Conservation (phyloP, 2,329 filamentous ascomycete genomes). For the Ceratocystis cubensis region DNA sequence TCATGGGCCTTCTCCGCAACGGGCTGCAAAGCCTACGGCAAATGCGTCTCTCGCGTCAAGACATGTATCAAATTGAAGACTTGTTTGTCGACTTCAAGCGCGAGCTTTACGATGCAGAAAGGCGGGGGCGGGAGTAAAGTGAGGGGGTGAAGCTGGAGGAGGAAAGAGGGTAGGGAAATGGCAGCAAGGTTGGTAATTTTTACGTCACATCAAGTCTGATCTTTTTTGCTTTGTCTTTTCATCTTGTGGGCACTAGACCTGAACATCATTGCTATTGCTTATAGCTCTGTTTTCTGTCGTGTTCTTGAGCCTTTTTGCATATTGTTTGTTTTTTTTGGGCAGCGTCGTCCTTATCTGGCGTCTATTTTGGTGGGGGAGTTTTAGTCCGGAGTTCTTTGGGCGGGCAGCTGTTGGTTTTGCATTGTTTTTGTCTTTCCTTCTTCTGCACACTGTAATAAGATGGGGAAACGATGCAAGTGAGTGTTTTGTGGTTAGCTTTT, state of each 20-base stretch:
- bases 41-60: constrained; percentile 48
- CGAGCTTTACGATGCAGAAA: constrained; percentile 58
- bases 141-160: background rate
- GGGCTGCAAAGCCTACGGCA: constrained; percentile 45
- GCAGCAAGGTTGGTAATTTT: background rate
- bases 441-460: too few species aligned
- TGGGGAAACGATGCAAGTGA: too few species aligned
- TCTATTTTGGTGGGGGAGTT: too few species aligned
- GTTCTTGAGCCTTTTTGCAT: too few species aligned
- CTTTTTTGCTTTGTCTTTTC: background rate
- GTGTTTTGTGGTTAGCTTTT: too few species aligned
- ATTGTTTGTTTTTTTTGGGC: too few species aligned
- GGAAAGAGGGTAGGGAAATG: background rate
- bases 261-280: too few species aligned
- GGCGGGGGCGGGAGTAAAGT: constrained; percentile 37
- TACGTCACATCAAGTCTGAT: background rate
- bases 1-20: constrained; percentile 28
- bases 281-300: too few species aligned
- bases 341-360: too few species aligned
- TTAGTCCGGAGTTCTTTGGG: too few species aligned
- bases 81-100: constrained; percentile 66
- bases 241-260: background rate
- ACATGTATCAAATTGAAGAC: constrained; percentile 62
- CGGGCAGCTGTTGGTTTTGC: too few species aligned
- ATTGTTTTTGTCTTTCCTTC: too few species aligned